Evolutionary conservation across 2,329 filamentous ascomycete genomes (phyloP).

Genomic region (Alternaria brassicae): DNA sequence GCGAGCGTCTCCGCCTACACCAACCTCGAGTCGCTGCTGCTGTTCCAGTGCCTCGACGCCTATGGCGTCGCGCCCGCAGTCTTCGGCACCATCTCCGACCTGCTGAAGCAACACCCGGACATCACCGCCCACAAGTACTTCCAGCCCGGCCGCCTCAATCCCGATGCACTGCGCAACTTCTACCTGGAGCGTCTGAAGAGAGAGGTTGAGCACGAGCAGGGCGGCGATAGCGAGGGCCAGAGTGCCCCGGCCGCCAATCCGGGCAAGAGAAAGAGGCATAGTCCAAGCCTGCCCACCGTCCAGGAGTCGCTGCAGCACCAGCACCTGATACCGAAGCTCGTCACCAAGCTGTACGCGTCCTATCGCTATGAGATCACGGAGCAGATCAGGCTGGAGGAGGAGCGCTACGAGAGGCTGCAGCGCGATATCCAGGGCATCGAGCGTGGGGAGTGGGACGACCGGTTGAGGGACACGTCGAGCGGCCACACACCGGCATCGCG

Average conservation of each 20-base stretch:
- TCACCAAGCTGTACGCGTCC: constrained; percentile 75
- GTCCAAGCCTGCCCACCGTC: constrained; percentile 68
- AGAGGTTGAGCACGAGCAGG: constrained; percentile 66
- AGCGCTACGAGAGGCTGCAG: constrained; percentile 67
- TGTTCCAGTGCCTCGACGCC: constrained; percentile 79
- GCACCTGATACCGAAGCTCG: constrained; percentile 72
- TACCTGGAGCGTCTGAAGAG: constrained; percentile 80
- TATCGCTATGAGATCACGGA: constrained; percentile 75
- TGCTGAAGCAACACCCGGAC: constrained; percentile 75
- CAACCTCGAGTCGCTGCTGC: constrained; percentile 82
- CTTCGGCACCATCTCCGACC: constrained; percentile 75
- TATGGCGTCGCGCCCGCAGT: constrained; percentile 70
- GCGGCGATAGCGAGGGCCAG: constrained; percentile 52
- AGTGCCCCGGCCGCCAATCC: constrained; percentile 54
- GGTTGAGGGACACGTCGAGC: constrained; percentile 38
- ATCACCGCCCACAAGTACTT: constrained; percentile 74
- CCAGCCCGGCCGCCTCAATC: constrained; percentile 75
- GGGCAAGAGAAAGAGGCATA: constrained; percentile 73
- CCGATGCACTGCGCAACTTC: constrained; percentile 78
- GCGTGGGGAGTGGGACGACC: constrained; percentile 62
- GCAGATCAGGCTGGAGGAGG: constrained; percentile 78
- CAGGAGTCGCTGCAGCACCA: constrained; percentile 71
- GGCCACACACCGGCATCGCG: constrained; percentile 28
- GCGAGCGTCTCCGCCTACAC: constrained; percentile 72
- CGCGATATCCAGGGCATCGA: constrained; percentile 74